Base-by-base conservation (phyloP, 257 asterid genomes). In the Forsythia viridissima region DNA sequence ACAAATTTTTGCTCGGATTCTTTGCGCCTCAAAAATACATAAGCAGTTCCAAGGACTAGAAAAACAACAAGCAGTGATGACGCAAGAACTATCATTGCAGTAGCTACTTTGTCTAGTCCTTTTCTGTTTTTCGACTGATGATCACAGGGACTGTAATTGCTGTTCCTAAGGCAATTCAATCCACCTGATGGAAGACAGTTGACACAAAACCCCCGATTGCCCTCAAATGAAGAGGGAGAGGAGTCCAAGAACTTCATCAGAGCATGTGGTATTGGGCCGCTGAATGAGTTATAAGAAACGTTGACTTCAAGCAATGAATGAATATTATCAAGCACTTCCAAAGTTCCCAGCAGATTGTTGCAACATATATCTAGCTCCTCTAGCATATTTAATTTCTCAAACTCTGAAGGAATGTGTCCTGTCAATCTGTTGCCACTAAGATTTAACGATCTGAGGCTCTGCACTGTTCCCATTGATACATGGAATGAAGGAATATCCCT, bases 291-390 rank as follows among this genome's bases (percentile, higher is more conserved):
- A 87, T 85, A 65, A 12, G 98, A 93, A 66, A 89, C 80, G 48
- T 93, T 87, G 81, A 90, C 72, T 80, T 71, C 80, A 10, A 83
- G 80, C 82, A 93, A 83, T 15, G 98, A 86, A 38, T 69, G 83
- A 81, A 89, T 85, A 70, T 75, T 78, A 11, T 89, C 81, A 16
- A 93, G 55, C 16, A 71, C 84, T 57, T 77, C 87, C 85, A 92
- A 84, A 82, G 70, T 85, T 18, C 96, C 97, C 13, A 92, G 87
- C 15, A 92, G 87, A 83, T 79, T 83, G 59, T 93, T 92, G 83
- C 86, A 81, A 80, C 93, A 81, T 39, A 93, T 70, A 89, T 89
- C 92, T 67, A 93, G 82, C 71, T 85, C 82, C 86, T 92, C 98
- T 73, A 93, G 84, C 92, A 89, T 80, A 48, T 79, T 83, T 18